A percentile compares a stretch with the other conserved stretches of the same genome.
Conservation (phyloP, 1,284 basidiomycete genomes). For the Pyrrhoderma lamaoense region DNA sequence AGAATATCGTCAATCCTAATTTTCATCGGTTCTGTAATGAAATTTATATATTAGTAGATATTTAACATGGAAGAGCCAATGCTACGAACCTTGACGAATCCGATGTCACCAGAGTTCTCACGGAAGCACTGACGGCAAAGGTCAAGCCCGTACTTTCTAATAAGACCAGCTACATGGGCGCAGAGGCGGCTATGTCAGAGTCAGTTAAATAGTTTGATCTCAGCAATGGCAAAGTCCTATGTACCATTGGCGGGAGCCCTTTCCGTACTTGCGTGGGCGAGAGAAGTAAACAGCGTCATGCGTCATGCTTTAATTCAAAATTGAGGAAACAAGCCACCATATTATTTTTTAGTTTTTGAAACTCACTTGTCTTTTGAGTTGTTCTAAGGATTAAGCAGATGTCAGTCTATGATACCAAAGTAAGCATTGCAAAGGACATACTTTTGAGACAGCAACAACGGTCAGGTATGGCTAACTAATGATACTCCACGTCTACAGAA, state of each 20-base stretch:
- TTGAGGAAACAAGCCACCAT: no score
- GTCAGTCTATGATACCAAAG: no score
- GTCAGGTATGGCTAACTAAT: no score
- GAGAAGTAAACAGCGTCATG: slow-evolving; percentile 92
- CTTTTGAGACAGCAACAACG: no score
- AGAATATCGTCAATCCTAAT: no score
- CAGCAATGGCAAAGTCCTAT: slow-evolving; percentile 22
- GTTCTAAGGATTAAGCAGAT: no score
- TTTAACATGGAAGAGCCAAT: background rate
- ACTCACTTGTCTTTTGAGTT: no score
- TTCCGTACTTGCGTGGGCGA: slow-evolving; percentile 91
- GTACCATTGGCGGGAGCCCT: slow-evolving; percentile 91
- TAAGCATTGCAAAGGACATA: no score
- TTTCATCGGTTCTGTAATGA: no score
- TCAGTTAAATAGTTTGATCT: background rate
- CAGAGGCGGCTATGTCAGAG: slow-evolving; percentile 74
- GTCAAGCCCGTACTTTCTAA: slow-evolving; percentile 91
- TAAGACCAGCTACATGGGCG: slow-evolving; percentile 93
- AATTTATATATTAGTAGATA: no score
- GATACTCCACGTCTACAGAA: no score
- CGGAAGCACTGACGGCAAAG: slow-evolving; percentile 98
- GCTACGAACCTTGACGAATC: slow-evolving; percentile 85
- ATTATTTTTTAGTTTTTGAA: no score
- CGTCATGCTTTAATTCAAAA: slow-evolving; percentile 49
- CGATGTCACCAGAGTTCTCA: slow-evolving; percentile 89